These are phyloP conservation scores for Pleurotus djamor DNA, from an alignment of 768 basidiomycete species.

Conservation along the genomic window DNA sequence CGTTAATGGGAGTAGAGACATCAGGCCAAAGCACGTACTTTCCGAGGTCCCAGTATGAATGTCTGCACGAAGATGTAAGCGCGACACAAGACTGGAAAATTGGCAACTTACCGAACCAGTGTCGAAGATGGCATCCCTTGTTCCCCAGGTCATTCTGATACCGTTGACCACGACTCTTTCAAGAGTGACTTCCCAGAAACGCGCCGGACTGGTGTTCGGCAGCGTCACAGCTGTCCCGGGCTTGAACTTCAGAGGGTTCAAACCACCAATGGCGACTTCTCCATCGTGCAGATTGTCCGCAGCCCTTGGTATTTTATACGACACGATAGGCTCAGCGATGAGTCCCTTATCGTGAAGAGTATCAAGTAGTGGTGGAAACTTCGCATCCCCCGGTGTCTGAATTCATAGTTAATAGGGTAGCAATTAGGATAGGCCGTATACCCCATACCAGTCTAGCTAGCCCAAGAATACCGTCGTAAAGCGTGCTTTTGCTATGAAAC, in stretches of 20 bases:
- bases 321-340: slow-evolving; percentile 53
- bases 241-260: slow-evolving; percentile 55
- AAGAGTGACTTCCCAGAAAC: slow-evolving; percentile 68
- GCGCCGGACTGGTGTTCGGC: slow-evolving; percentile 43
- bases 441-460: slow-evolving; percentile 22
- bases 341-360: slow-evolving; percentile 47
- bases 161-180: slow-evolving; percentile 50
- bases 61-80: neutral
- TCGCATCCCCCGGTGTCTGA: slow-evolving; percentile 58
- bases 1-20: too few relatives aligned
- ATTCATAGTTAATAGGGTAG: slow-evolving; percentile 20
- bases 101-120: slow-evolving; percentile 30
- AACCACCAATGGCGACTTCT: slow-evolving; percentile 57
- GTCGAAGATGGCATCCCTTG: slow-evolving; percentile 66
- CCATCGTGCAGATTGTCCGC: slow-evolving; percentile 56
- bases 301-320: slow-evolving; percentile 66
- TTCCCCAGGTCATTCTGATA: slow-evolving; percentile 39
- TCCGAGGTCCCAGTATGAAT: neutral
- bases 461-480: slow-evolving; percentile 61
- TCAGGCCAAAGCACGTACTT: neutral
- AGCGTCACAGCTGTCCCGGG: slow-evolving; percentile 42
- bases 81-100: neutral
- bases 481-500: slow-evolving; percentile 27
- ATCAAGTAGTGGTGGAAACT: slow-evolving; percentile 56
- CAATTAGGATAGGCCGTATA: neutral